Base-by-base conservation (phyloP, 31 red algal species). In the Odonthalia washingtoniensis region DNA sequence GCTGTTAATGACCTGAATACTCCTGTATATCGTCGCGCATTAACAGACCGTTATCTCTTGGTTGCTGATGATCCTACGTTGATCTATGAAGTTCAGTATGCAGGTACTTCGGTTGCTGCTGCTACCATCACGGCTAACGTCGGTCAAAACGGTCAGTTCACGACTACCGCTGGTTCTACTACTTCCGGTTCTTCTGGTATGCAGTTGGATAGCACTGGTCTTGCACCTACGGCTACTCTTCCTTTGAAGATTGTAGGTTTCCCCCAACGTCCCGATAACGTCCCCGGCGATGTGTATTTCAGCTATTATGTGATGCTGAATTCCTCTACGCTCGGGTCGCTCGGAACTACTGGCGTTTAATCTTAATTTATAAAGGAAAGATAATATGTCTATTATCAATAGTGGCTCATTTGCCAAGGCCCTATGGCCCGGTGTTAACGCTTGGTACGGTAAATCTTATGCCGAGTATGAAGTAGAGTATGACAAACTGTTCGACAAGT, bases 351-450 rank as follows among this genome's bases (percentile, higher is more conserved):
- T 33, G 64, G 64, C 27, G 64, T 67, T 35, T 67, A 67, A 67
- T 67, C 64, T 44, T 44, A 44, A 44, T 44, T 44, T 44, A 44
- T 44, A 44, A 44, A 44, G 42, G 42, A 44, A 44, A 44, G 42
- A 44, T 44, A 44, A 44, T 44, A 67, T 67, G 64, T 30, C 64
- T 67, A 35, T 30, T 67, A 67, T 35, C 33, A 67, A 33, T 35
- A 67, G 30, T 67, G 30, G 64, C 64, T 67, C 64, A 67, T 33
- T 33, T 67, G 30, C 64, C 27, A 67, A 67, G 64, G 64, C 64
- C 33, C 64, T 67, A 33, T 67, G 64, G 64, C 64, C 64, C 64
- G 64, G 64, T 35, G 64, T 67, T 30, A 67, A 67, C 33, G 64
- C 64, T 67, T 35, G 33, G 33, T 67, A 33, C 33, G 64, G 64